phyloP scores from a whole-genome alignment of 2,329 filamentous ascomycete genomes.

The Akanthomyces muscarius region DNA sequence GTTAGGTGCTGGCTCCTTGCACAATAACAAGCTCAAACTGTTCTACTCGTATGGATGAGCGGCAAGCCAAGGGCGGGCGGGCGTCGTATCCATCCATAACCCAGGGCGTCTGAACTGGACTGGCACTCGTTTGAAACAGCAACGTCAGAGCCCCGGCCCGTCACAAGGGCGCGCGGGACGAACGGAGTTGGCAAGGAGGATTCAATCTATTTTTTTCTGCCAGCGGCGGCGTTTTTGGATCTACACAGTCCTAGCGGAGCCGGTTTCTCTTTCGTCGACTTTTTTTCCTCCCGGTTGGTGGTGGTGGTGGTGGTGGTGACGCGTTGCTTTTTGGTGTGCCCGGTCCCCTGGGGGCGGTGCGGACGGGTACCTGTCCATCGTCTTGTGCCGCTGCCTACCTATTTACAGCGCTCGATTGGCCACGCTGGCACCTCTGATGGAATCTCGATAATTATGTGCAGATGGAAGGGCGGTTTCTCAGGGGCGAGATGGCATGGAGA shows the following conservation, averaged over 20 bases:
- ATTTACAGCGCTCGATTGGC: too few species aligned
- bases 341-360: background rate
- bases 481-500: background rate
- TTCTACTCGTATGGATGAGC: too few species aligned
- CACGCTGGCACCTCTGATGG: too few species aligned
- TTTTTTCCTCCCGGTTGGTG: background rate
- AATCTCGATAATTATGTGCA: too few species aligned
- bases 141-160: background rate
- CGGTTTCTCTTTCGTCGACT: background rate
- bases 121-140: background rate
- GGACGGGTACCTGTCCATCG: background rate
- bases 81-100: background rate
- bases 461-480: background rate
- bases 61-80: background rate
- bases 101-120: background rate
- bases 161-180: background rate
- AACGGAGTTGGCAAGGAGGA: too few species aligned
- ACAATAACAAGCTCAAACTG: too few species aligned
- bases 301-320: background rate
- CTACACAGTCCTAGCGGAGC: background rate
- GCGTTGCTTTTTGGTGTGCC: background rate
- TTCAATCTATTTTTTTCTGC: background rate
- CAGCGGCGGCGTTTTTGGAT: background rate
- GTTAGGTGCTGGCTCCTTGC: too few species aligned
- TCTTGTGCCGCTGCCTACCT: too few species aligned